These are phyloP conservation scores for Ilex aquifolium DNA, from an alignment of 257 asterid species.

Conservation along the genomic window DNA sequence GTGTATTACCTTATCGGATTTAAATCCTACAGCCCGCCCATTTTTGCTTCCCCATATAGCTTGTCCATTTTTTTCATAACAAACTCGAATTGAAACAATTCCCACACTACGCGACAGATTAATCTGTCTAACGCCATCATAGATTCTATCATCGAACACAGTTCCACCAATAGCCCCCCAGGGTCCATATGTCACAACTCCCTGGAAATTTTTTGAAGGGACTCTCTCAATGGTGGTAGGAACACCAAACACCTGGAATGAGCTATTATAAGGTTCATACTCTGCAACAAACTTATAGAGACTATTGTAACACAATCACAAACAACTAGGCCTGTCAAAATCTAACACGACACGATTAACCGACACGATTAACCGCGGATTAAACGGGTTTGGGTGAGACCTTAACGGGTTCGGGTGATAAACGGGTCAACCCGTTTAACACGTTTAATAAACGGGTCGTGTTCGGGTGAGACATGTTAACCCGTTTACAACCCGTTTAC, in stretches of 20 bases:
- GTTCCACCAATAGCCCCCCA: slow-evolving; percentile 84
- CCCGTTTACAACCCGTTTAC: too few species aligned
- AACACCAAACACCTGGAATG: slow-evolving; percentile 24
- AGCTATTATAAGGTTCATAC: slow-evolving; percentile 5
- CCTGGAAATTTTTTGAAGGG: slow-evolving; percentile 29
- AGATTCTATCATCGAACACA: slow-evolving; percentile 65
- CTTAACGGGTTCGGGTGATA: too few species aligned
- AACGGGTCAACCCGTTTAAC: too few species aligned
- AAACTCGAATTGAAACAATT: slow-evolving; percentile 48
- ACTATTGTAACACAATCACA: too few species aligned
- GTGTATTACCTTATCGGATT: slow-evolving; percentile 43
- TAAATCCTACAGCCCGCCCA: slow-evolving; percentile 67
- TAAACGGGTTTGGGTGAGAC: too few species aligned
- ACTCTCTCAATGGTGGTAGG: slow-evolving; percentile 31
- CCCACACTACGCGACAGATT: slow-evolving; percentile 57
- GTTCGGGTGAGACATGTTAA: too few species aligned
- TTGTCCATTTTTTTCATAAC: slow-evolving; percentile 53
- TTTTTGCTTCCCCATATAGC: slow-evolving; percentile 70
- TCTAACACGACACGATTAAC: too few species aligned
- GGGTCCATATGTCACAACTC: slow-evolving; percentile 53
- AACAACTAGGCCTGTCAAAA: too few species aligned
- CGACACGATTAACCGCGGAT: too few species aligned
- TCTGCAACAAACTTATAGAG: not conserved
- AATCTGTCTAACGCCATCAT: slow-evolving; percentile 63
- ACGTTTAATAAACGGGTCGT: too few species aligned